Evolutionary conservation across 2,329 filamentous ascomycete genomes (phyloP), one percentile per base, ranked within the genome.

Genomic region (Trichoderma simmonsii): DNA sequence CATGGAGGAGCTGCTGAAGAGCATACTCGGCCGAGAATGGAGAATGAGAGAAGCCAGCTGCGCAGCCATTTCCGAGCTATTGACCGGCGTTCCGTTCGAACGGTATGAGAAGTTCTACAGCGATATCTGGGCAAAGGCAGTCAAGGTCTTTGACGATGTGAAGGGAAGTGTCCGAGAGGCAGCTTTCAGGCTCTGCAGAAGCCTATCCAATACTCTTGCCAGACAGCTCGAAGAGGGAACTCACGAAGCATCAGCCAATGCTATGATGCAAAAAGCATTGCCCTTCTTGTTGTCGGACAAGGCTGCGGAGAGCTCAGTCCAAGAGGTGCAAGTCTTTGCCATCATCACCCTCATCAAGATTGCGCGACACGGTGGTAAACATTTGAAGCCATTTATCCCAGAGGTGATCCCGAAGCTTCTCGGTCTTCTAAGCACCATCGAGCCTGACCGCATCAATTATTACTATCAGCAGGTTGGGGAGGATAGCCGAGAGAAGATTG

Each of bases 91-190:
- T 32, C 89, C 91, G 2, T 91, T 93, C 73, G 84, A 86, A 34
- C 89, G 91, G 81, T 98, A 98, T 77, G 93, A 95, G 76, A 89
- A 90, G 72, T 95, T 96, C 78, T 92, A 98, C 65, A 88, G 91
- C 69, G 89, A 94, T 24, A 94, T 98, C 63, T 98, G 96, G 92
- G 89, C 88, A 12, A 89, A 92, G 32, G 92, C 94, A 0, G 92
- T 98, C 81, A 97, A 94, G 78, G 94, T 99, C 0, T 85, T 98
- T 6, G 96, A 99, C 80, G 96, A 99, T 80, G 97, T 98, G 80
- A 99, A 99, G 80, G 92, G 92, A 8, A 94, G 92, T 1, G 96
- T 99, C 5, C 89, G 96, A 66, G 86, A 88, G 43, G 92, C 94
- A 1, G 96, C 96, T 1, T 86, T 94, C 60, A 90, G 91, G 73